Conservation (phyloP, 805 yeast genomes). For the Ogataea ganodermae region DNA sequence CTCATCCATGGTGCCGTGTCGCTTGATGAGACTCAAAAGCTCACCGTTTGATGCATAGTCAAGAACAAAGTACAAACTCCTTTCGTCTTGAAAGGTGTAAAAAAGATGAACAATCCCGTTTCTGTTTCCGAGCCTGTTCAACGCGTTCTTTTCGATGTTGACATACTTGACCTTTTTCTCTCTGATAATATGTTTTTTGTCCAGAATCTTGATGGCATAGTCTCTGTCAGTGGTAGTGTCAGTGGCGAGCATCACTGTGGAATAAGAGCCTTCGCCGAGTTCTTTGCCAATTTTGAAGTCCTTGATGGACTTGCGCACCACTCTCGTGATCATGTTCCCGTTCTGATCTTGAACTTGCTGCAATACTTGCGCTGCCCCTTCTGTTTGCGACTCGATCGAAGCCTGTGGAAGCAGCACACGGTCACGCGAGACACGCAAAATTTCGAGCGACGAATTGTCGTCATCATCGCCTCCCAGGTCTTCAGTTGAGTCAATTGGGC, state of each 20-base stretch:
- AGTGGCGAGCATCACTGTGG: conserved; percentile 85
- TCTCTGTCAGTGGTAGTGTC: conserved; percentile 64
- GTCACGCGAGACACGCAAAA: not conserved
- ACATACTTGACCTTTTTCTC: conserved; percentile 86
- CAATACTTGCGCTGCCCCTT: conserved; percentile 60
- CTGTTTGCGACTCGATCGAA: conserved; percentile 52
- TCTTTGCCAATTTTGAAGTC: conserved; percentile 88
- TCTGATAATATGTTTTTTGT: conserved; percentile 73
- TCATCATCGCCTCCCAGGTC: not conserved
- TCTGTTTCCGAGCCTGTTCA: conserved; percentile 63
- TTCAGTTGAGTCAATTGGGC: conserved; percentile 1
- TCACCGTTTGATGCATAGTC: conserved; percentile 85
- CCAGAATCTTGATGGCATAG: conserved; percentile 77
- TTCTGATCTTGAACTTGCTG: conserved; percentile 44
- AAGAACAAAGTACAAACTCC: conserved; percentile 69
- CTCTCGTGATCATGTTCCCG: conserved; percentile 54
- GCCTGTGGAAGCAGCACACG: conserved; percentile 17
- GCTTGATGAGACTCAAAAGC: conserved; percentile 63
- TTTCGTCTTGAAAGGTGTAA: conserved; percentile 79
- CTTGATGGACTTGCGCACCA: conserved; percentile 58
- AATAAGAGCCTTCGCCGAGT: conserved; percentile 95
- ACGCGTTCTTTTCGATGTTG: conserved; percentile 77
- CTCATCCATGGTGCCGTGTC: conserved; percentile 70
- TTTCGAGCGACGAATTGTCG: not conserved
- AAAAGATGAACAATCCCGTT: conserved; percentile 67